A percentile compares a stretch with the other conserved stretches of the same genome.
These are phyloP conservation scores for Fusarium lateritium DNA, from an alignment of 2,329 filamentous ascomycete genomes.

Conservation along the genomic window DNA sequence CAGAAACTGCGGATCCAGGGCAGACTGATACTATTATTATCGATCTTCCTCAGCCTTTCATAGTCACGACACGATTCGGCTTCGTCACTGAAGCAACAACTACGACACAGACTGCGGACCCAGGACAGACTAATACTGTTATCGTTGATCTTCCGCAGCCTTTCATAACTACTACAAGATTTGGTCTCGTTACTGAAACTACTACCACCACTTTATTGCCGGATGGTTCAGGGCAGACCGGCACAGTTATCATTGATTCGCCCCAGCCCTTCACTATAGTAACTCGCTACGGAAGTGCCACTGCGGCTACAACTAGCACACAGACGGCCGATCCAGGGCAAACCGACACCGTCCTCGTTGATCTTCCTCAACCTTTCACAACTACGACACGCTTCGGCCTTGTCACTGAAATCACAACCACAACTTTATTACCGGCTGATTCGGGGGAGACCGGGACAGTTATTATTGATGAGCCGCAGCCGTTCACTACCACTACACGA, in stretches of 20 bases:
- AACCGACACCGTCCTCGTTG: neutral
- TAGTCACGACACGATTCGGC: neutral
- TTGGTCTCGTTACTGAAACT: neutral
- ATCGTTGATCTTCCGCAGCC: conserved; percentile 15
- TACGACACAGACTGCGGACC: neutral
- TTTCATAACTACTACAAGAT: neutral
- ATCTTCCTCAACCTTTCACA: conserved; percentile 7
- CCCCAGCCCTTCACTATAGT: neutral
- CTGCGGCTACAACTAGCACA: neutral
- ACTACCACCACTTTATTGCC: neutral
- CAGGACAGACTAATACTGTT: conserved; percentile 1
- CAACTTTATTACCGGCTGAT: neutral
- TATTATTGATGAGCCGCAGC: neutral
- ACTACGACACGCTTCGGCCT: conserved; percentile 3
- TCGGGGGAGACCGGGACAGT: conserved; percentile 8
- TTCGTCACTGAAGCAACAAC: conserved; percentile 1
- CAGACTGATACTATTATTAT: neutral
- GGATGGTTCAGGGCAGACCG: neutral
- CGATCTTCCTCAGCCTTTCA: conserved; percentile 10
- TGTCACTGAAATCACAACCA: conserved; percentile 1
- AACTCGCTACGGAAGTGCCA: neutral
- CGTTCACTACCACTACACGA: neutral
- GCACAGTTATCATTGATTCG: neutral
- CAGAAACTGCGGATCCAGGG: neutral
- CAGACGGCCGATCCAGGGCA: neutral